Base-by-base conservation (phyloP, 176 grass and related monocot genomes). In the Cenchrus purpureus region DNA sequence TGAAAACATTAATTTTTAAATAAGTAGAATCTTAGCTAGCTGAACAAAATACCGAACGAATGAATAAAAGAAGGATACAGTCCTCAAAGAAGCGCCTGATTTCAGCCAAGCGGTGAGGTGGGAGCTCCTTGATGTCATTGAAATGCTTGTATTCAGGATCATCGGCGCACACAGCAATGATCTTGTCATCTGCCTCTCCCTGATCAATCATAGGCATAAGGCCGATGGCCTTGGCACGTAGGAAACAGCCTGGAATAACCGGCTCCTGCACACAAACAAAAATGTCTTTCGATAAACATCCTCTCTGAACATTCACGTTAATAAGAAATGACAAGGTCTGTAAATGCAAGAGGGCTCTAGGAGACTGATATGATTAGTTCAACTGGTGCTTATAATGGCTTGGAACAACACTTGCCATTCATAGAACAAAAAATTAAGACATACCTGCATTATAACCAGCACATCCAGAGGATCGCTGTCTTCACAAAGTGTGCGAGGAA, bases 181-280 rank as follows among this genome's bases (percentile, higher is more conserved):
- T 98, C 90, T 98, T 98, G 43, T 98, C 97, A 79, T 98, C 96
- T 76, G 92, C 92, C 76, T 98, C 96, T 42, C 96, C 96, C 91
- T 98, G 97, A 88, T 98, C 97, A 65, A 99, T 99, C 97, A 99
- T 99, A 79, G 97, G 97, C 97, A 99, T 99, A 45, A 96, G 74
- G 43, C 93, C 97, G 7, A 99, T 96, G 55, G 97, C 97, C 75
- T 96, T 96, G 14, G 97, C 97, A 32, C 97, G 86, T 37, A 99
- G 91, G 64, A 99, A 99, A 75, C 93, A 92, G 12, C 97, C 97
- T 73, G 97, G 97, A 6, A 96, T 83, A 72, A 99, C 97, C 28
- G 97, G 93, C 81, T 99, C 97, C 97, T 98, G 86, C 62, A 81
- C 52, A 40, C 44, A 53, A 4, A n/a, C 31, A 45, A 61, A 43